A percentile compares a stretch with the other conserved stretches of the same genome.
These are phyloP conservation scores for Parascedosporium putredinis DNA, from an alignment of 2,329 filamentous ascomycete species.

Conservation along the genomic window DNA sequence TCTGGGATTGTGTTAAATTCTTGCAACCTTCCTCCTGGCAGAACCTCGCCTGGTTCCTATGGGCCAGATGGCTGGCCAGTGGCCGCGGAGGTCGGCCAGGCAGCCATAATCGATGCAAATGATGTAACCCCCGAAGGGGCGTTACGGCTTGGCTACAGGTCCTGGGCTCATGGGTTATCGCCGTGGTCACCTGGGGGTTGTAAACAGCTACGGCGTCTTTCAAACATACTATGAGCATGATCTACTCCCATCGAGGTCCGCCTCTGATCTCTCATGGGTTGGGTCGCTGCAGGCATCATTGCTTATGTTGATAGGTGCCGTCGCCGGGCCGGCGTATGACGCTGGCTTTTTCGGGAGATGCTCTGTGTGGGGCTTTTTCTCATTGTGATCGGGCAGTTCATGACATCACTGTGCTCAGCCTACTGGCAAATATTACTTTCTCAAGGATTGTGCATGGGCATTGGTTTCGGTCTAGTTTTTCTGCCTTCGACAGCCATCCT, in stretches of 20 bases:
- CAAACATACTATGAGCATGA: conserved; percentile 32
- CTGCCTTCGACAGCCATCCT: conserved; percentile 26
- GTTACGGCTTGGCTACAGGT: conserved; percentile 74
- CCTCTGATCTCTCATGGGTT: conserved; percentile 35
- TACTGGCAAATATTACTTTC: conserved; percentile 33
- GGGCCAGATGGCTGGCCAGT: not conserved
- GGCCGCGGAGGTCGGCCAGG: not conserved
- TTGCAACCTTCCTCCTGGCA: no score
- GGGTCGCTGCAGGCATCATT: conserved; percentile 31
- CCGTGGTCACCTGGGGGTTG: conserved; percentile 18
- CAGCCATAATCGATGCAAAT: conserved; percentile 15
- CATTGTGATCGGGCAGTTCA: conserved; percentile 30
- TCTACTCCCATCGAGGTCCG: conserved; percentile 20
- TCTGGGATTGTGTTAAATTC: no score
- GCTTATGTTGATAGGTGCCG: conserved; percentile 27
- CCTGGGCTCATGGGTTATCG: conserved; percentile 57
- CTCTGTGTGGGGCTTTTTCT: conserved; percentile 24
- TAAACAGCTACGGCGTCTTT: conserved; percentile 36
- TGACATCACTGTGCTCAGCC: conserved; percentile 30
- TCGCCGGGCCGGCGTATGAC: conserved; percentile 32
- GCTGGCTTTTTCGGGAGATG: conserved; percentile 27
- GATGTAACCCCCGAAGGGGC: conserved; percentile 76
- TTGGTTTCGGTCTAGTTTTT: conserved; percentile 25
- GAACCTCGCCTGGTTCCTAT: conserved; percentile 11
- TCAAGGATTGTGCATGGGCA: conserved; percentile 27